Conservation (phyloP, 139 green algal species). For the Tetradesmus lagerheimii region DNA sequence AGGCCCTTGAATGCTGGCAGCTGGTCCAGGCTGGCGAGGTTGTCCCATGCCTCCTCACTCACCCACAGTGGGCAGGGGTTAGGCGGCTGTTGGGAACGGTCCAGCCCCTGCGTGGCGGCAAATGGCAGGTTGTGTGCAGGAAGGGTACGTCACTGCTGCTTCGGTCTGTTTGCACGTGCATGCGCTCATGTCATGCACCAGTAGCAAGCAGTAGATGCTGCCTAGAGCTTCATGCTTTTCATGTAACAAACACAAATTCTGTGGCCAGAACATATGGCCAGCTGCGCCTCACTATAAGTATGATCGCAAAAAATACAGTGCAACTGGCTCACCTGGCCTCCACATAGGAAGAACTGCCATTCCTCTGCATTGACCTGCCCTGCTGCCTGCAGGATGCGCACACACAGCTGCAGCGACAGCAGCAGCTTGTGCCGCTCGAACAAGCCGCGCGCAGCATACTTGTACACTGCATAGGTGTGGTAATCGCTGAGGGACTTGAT, state of each 20-base stretch:
- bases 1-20: slow-evolving; percentile 84
- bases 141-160: neutral
- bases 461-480: slow-evolving; percentile 92
- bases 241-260: no score
- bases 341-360: slow-evolving; percentile 89
- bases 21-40: slow-evolving; percentile 80
- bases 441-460: slow-evolving; percentile 83
- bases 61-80: slow-evolving; percentile 83
- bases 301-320: no score
- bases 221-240: no score
- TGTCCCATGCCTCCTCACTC: slow-evolving; percentile 85
- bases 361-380: slow-evolving; percentile 82
- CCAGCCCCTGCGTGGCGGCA: slow-evolving; percentile 58
- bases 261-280: neutral
- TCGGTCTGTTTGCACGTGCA: neutral
- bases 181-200: neutral
- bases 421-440: slow-evolving; percentile 97
- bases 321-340: slow-evolving; percentile 63
- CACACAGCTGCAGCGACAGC: slow-evolving; percentile 89
- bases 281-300: neutral
- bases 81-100: slow-evolving; percentile 69
- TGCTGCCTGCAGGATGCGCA: slow-evolving; percentile 70
- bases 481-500: slow-evolving; percentile 89
- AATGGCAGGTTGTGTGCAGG: neutral
- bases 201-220: neutral